Percentiles rank a stretch among this genome's conserved stretches.
phyloP scores from a whole-genome alignment of 805 yeast genomes.

The Metschnikowia gelsemii region DNA sequence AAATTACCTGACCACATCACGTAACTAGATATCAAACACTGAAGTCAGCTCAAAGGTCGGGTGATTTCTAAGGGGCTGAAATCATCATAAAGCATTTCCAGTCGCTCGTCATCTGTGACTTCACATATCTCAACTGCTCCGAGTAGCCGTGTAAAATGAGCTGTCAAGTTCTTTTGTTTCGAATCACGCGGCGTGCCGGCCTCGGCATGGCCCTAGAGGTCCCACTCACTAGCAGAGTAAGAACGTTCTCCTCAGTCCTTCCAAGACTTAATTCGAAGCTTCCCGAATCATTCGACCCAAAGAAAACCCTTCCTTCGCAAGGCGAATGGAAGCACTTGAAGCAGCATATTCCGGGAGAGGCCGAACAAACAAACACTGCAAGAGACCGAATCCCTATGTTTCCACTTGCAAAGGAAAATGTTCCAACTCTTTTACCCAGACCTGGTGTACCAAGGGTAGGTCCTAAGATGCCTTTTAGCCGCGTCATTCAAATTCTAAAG shows the following conservation, averaged over 20 bases:
- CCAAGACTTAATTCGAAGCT: conserved; percentile 27
- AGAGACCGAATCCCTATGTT: conserved; percentile 64
- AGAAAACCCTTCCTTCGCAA: conserved; percentile 31
- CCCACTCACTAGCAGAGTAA: background rate
- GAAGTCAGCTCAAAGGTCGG: too few relatives aligned
- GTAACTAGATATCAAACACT: too few relatives aligned
- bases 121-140: too few relatives aligned
- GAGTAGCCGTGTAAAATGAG: too few relatives aligned
- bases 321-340: conserved; percentile 45
- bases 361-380: conserved; percentile 42
- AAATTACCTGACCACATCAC: too few relatives aligned
- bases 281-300: conserved; percentile 32
- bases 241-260: background rate
- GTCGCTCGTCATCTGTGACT: too few relatives aligned
- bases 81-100: too few relatives aligned
- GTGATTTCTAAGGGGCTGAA: too few relatives aligned
- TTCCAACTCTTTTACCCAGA: conserved; percentile 67
- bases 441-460: conserved; percentile 79
- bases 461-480: conserved; percentile 51
- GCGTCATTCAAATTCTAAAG: conserved; percentile 58
- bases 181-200: background rate
- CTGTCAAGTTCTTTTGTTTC: too few relatives aligned
- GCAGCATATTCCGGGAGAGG: conserved; percentile 59
- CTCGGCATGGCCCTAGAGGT: background rate
- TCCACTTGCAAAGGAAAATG: conserved; percentile 61